Evolutionary conservation across 2,329 filamentous ascomycete species (phyloP).

Genomic region (Cladosporium sp.): DNA sequence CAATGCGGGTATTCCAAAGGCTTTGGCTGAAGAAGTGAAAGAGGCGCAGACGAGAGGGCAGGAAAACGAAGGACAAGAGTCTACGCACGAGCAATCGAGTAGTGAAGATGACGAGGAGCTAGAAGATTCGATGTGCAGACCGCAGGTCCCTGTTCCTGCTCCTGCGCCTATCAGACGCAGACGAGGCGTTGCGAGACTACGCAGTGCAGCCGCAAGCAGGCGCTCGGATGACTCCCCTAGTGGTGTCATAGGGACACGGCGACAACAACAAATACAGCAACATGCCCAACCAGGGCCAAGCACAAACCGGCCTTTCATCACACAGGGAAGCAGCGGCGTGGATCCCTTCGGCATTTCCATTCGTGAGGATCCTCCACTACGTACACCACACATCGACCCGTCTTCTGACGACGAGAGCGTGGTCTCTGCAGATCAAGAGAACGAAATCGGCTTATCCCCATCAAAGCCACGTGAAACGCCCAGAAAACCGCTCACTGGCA

Average conservation of each 20-base stretch:
- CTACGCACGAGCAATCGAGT: slow-evolving; percentile 1
- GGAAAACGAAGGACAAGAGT: slow-evolving; percentile 26
- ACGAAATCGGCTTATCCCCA: slow-evolving; percentile 48
- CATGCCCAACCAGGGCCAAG: slow-evolving; percentile 8
- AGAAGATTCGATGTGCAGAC: slow-evolving; percentile 23
- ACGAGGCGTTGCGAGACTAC: slow-evolving; percentile 33
- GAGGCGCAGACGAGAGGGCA: slow-evolving; percentile 58
- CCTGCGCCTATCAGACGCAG: slow-evolving; percentile 29
- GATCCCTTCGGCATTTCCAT: slow-evolving; percentile 14
- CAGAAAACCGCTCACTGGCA: slow-evolving; percentile 36
- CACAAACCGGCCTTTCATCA: slow-evolving; percentile 29
- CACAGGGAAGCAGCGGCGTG: slow-evolving; percentile 25
- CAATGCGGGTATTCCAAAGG: slow-evolving; percentile 57
- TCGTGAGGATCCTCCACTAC: slow-evolving; percentile 13
- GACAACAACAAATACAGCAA: slow-evolving; percentile 20
- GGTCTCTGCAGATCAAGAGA: slow-evolving; percentile 51
- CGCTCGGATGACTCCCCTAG: slow-evolving; percentile 31
- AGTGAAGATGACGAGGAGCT: slow-evolving; percentile 25
- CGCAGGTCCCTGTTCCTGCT: slow-evolving; percentile 26
- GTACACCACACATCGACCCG: slow-evolving; percentile 17
- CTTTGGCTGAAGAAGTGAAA: slow-evolving; percentile 47
- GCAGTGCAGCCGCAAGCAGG: slow-evolving; percentile 26
- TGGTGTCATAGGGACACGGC: slow-evolving; percentile 25
- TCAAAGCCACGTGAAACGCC: slow-evolving; percentile 31
- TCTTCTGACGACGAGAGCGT: slow-evolving; percentile 39